These are phyloP conservation scores for Pythium phragmitis DNA, from an alignment of 352 stramenopile genomes.

Conservation along the genomic window DNA sequence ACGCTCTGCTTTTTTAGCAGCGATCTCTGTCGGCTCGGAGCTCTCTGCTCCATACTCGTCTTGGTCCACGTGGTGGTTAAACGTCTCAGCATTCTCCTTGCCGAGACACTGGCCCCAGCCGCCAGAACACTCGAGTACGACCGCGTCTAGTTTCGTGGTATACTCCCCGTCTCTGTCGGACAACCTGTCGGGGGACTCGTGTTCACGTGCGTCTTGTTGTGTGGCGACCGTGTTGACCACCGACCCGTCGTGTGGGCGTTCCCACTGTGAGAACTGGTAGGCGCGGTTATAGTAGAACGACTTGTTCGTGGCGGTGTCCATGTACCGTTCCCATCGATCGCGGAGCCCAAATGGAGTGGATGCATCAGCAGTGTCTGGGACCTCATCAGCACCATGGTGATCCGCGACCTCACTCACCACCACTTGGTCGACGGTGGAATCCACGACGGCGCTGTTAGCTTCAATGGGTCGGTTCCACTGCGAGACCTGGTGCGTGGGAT, in stretches of 20 bases:
- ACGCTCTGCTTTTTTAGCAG: slow-evolving; percentile 1
- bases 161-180: background rate
- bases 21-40: slow-evolving; percentile 16
- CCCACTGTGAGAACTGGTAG: slow-evolving; percentile 45
- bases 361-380: background rate
- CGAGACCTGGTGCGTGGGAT: slow-evolving; percentile 9
- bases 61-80: slow-evolving; percentile 23
- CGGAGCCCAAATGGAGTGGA: background rate
- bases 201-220: background rate
- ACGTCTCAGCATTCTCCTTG: slow-evolving; percentile 1
- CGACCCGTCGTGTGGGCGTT: slow-evolving; percentile 19
- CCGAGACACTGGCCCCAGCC: slow-evolving; percentile 24
- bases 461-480: slow-evolving; percentile 21
- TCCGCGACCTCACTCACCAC: background rate
- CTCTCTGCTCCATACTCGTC: slow-evolving; percentile 10
- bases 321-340: slow-evolving; percentile 49
- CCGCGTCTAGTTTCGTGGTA: slow-evolving; percentile 1
- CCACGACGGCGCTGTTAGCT: slow-evolving; percentile 1
- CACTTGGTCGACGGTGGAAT: slow-evolving; percentile 3
- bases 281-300: slow-evolving; percentile 53
- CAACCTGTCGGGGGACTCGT: background rate
- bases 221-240: slow-evolving; percentile 5
- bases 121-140: slow-evolving; percentile 24
- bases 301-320: slow-evolving; percentile 47
- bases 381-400: background rate